Evolutionary conservation across 2,329 filamentous ascomycete species (phyloP), one percentile per base, ranked within the genome.

Genomic region (Cladosporium colombiae): DNA sequence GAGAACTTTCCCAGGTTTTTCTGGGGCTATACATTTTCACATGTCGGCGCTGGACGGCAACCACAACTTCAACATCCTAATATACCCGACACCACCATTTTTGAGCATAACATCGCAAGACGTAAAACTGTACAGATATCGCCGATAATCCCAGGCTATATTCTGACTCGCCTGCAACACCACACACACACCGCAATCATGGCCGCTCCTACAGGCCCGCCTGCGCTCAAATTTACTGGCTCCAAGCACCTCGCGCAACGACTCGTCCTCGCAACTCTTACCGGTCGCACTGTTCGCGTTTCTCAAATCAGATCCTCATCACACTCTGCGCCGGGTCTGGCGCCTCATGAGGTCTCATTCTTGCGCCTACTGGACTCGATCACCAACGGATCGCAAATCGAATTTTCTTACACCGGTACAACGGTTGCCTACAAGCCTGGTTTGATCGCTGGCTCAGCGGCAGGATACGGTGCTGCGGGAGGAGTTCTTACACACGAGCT

Each of bases 371-470:
- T 99, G 75, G 95, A 98, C 79, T 86, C 92, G 71, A 85, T 99
- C 73, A 99, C 95, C 75, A 99, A 99, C 83, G 95, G 95, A 80
- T 91, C 91, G 66, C 89, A 91, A 65, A 92, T 98, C 81, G 93
- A 97, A 75, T 97, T 99, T 72, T 97, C 93, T 13, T 95, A 96
- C 81, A 97, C 93, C 1, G 95, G 95, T 76, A 98, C 95, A 0
- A 93, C 92, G 1, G 86, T 99, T 65, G 89, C 93, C 44, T 99
- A 96, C 81, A 90, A 91, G 70, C 95, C 95, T 0, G 95, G 95
- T 40, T 83, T 99, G 49, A 96, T 99, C 74, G 95, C 92, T 0
- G 95, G 95, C 68, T 90, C 89, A 56, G 88, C 91, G 27, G 84
- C 91, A 23, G 92, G 92, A 21, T 85, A 89, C 59, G 92, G 92